Conservation (phyloP, 805 yeast species). For the Wickerhamiella nectarea region DNA sequence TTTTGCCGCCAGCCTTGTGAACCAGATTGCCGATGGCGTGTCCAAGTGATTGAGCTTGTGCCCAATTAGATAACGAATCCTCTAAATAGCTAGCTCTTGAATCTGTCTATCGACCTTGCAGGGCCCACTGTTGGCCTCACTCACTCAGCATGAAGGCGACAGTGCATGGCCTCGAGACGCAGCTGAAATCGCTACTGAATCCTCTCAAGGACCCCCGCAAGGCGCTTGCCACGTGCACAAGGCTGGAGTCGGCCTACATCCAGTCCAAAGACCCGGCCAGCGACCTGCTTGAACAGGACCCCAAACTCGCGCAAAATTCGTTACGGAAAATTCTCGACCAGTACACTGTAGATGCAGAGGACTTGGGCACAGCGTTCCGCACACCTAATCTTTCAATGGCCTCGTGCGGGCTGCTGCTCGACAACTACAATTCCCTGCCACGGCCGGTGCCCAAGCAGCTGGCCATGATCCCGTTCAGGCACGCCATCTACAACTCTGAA, state of each 20-base stretch:
- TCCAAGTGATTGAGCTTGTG: not conserved
- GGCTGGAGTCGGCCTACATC: constrained; percentile 15
- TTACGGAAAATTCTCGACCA: constrained; percentile 15
- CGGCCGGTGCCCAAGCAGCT: constrained; percentile 10
- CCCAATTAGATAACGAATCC: too few relatives aligned
- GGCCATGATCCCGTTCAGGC: constrained; percentile 52
- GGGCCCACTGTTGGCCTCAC: too few relatives aligned
- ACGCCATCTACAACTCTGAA: constrained; percentile 44
- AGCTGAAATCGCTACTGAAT: not conserved
- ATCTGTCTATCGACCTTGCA: too few relatives aligned
- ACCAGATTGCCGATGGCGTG: constrained; percentile 1
- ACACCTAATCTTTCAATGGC: constrained; percentile 15
- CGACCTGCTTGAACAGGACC: constrained; percentile 16
- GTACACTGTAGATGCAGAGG: constrained; percentile 13
- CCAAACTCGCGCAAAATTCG: constrained; percentile 17
- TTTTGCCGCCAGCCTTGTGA: constrained; percentile 11
- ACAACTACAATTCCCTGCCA: constrained; percentile 13
- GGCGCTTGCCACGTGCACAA: constrained; percentile 18
- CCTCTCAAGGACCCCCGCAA: not conserved
- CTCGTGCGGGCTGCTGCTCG: constrained; percentile 16
- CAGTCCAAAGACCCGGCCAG: constrained; percentile 17
- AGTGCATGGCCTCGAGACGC: constrained; percentile 6
- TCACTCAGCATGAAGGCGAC: constrained; percentile 6
- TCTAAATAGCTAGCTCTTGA: too few relatives aligned
- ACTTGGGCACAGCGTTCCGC: constrained; percentile 16